Conservation (phyloP, 2,329 filamentous ascomycete genomes). For the Sporothrix phasma region DNA sequence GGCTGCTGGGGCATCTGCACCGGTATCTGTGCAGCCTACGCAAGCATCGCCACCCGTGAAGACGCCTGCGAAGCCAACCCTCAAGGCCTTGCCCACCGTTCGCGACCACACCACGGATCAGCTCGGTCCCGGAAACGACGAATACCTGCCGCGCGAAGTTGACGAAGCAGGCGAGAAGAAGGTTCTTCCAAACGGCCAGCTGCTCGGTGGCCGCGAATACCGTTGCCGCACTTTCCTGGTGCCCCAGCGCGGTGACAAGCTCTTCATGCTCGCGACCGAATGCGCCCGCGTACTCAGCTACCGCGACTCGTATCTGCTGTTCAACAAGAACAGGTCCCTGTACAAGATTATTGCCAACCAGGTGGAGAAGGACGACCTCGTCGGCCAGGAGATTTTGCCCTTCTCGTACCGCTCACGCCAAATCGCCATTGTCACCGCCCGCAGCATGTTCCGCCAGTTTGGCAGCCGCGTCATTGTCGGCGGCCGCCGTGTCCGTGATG, state of each 20-base stretch:
- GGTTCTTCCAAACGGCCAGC: constrained; percentile 72
- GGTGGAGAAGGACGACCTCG: constrained; percentile 90
- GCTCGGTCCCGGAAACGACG: constrained; percentile 77
- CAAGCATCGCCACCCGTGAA: constrained; percentile 55
- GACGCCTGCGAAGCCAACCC: constrained; percentile 69
- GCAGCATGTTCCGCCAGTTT: constrained; percentile 98
- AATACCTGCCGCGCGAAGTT: constrained; percentile 87
- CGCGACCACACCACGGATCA: constrained; percentile 96
- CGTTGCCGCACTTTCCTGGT: constrained; percentile 89
- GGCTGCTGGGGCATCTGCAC: constrained; percentile 32
- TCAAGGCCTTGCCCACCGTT: constrained; percentile 92
- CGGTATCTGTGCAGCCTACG: constrained; percentile 33
- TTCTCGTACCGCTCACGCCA: constrained; percentile 98
- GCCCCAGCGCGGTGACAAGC: constrained; percentile 78
- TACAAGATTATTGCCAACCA: constrained; percentile 98
- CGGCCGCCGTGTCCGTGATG: constrained; percentile 83
- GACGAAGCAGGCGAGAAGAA: constrained; percentile 94
- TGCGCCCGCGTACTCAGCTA: constrained; percentile 91
- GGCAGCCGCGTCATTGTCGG: constrained; percentile 87
- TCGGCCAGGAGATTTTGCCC: constrained; percentile 86
- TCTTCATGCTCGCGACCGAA: constrained; percentile 98
- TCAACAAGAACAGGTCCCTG: constrained; percentile 95
- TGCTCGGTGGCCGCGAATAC: constrained; percentile 76
- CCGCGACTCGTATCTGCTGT: constrained; percentile 92
- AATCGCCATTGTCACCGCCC: constrained; percentile 93